These are phyloP conservation scores for Trichoderma citrinoviride DNA, from an alignment of 2,329 filamentous ascomycete genomes.

Conservation along the genomic window DNA sequence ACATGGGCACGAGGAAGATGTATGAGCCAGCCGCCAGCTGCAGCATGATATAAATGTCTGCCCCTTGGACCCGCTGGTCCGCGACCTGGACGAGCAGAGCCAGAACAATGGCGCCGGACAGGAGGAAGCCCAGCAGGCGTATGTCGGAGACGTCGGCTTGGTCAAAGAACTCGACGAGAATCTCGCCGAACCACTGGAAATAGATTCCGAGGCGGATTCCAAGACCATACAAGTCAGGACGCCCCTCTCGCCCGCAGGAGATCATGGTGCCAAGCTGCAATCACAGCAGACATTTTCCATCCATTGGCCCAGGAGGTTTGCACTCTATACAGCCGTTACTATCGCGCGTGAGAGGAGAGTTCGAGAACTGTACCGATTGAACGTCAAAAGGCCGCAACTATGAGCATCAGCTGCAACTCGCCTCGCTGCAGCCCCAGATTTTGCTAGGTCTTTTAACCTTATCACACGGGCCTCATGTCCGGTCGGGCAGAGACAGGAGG, in stretches of 20 bases:
- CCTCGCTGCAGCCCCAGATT: constrained; percentile 6
- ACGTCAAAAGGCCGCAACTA: constrained; percentile 22
- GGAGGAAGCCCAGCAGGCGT: constrained; percentile 34
- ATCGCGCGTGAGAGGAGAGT: background rate
- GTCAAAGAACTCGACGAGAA: constrained; percentile 34
- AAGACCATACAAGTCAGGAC: constrained; percentile 36
- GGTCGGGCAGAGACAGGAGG: constrained; percentile 1
- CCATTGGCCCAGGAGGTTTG: background rate
- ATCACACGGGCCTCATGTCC: background rate
- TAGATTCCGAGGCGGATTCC: constrained; percentile 38
- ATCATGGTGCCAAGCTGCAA: constrained; percentile 22
- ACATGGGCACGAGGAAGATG: constrained; percentile 36
- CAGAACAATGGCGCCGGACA: constrained; percentile 31
- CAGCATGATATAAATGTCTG: constrained; percentile 17
- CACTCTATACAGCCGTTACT: background rate
- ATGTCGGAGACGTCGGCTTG: constrained; percentile 31
- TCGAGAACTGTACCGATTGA: background rate
- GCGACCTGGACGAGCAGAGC: constrained; percentile 32
- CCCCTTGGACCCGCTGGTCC: constrained; percentile 24
- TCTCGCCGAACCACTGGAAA: constrained; percentile 37
- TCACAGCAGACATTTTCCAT: background rate
- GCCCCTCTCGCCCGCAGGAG: constrained; percentile 30
- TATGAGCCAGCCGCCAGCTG: constrained; percentile 33
- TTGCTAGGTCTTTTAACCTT: constrained; percentile 4
- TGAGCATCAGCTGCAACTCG: constrained; percentile 15